Conservation (phyloP, 139 green algal genomes). For the Edaphochlamys debaryana region DNA sequence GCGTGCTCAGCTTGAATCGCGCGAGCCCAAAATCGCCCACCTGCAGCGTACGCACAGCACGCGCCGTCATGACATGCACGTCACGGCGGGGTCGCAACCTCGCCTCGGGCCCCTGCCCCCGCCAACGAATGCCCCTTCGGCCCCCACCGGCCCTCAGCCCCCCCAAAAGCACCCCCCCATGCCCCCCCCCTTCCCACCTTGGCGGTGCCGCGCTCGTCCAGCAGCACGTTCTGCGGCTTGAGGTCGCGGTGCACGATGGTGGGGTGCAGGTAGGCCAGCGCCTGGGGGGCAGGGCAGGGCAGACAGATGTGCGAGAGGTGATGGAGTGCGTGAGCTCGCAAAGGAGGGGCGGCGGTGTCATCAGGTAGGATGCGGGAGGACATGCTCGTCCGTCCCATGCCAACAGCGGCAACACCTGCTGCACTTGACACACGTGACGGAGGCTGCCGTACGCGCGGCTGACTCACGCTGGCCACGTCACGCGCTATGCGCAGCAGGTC, state of each 20-base stretch:
- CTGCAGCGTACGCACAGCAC: no score
- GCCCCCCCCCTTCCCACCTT: slow-evolving; percentile 36
- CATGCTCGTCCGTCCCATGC: background rate
- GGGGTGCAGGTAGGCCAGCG: background rate
- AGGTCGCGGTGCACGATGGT: background rate
- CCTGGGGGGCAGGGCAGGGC: background rate
- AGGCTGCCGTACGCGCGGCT: background rate
- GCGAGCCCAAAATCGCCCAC: slow-evolving; percentile 54
- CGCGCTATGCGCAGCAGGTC: background rate
- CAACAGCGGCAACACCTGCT: no score
- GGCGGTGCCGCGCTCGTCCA: slow-evolving; percentile 50
- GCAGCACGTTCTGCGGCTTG: slow-evolving; percentile 78
- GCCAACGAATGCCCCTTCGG: no score
- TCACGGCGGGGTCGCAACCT: no score
- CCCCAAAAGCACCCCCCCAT: no score
- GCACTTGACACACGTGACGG: background rate
- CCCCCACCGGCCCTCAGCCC: no score
- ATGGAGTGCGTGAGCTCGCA: background rate
- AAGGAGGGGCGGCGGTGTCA: background rate
- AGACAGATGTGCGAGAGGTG: background rate
- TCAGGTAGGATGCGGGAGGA: background rate
- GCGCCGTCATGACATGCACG: no score
- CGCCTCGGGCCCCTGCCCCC: no score
- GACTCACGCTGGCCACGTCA: background rate
- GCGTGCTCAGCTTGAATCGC: background rate